Base-by-base conservation (phyloP, 2,329 filamentous ascomycete genomes). In the Albophoma yamanashiensis region DNA sequence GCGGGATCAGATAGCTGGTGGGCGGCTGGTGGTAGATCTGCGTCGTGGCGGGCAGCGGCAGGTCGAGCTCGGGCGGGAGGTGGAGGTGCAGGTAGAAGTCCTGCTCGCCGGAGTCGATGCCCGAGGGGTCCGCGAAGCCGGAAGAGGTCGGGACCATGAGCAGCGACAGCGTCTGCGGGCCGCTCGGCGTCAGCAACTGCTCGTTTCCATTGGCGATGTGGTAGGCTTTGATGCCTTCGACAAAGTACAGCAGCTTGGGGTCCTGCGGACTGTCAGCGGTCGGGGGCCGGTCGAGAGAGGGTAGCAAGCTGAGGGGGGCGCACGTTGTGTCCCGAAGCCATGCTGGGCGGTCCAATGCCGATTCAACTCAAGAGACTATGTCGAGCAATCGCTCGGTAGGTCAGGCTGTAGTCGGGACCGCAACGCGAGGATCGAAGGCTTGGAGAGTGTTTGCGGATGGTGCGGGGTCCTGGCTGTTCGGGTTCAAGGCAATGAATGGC, bases 31-130 rank as follows among this genome's bases (percentile, higher is more conserved):
- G 92, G 76, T 96, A 97, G 72, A 99, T 94, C 73, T 97, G 93
- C 0, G 94, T 97, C 0, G 92, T 97, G 22, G 93, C 93, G 15
- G 94, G 94, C 17, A 97, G 82, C 7, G 94, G 91, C 7, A 97
- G 84, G 68, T 97, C 93, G 67, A 99, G 85, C 79, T 97, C 93
- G 25, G 93, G 93, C 17, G 93, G 92, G 12, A 97, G 85, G 69
- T 97, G 92, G 31, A 99, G 84, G 74, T 97, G 93, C 6, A 99
- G 85, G 73, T 97, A 97, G 77, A 97, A 97, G 78, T 97, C 94
- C 71, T 97, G 89, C 70, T 92, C 88, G 64, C 84, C 79, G 56
- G 71, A 66, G 59, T 84, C 80, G 53, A 84, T 77, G 60, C 81
- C 82, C 15, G 78, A 68, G 12, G 75, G 69, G 61, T 84, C 82